Percentiles rank a stretch among this genome's conserved stretches.
phyloP scores from a whole-genome alignment of 176 grass and related monocot species.

The Aegilops speltoides region DNA sequence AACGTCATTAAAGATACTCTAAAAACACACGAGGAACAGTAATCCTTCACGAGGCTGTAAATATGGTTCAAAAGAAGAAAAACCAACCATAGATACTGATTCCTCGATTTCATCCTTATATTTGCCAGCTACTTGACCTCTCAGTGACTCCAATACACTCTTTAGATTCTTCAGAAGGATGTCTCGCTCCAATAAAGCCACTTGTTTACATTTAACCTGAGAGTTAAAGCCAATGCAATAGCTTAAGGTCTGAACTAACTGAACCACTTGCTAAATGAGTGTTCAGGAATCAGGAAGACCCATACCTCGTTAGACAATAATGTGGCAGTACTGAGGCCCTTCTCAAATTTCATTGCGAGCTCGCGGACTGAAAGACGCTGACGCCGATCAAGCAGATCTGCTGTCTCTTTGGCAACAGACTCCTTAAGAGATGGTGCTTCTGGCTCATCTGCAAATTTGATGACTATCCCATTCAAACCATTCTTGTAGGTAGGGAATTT shows the following conservation, averaged over 20 bases:
- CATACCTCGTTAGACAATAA: constrained; percentile 76
- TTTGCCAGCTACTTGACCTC: constrained; percentile 52
- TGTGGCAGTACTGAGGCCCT: constrained; percentile 70
- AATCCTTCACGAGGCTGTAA: not conserved
- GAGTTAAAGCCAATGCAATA: constrained; percentile 14
- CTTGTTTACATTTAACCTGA: constrained; percentile 73
- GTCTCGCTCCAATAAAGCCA: constrained; percentile 62
- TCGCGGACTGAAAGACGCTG: constrained; percentile 77
- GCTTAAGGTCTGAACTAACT: not conserved
- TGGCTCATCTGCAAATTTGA: constrained; percentile 44
- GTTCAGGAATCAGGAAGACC: not conserved
- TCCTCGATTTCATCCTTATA: constrained; percentile 71
- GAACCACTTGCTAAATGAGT: not conserved
- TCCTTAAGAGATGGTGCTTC: constrained; percentile 55
- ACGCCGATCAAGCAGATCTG: constrained; percentile 45
- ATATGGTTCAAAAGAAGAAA: constrained; percentile 28
- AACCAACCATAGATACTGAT: constrained; percentile 73
- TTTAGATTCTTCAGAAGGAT: constrained; percentile 79
- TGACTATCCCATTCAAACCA: constrained; percentile 50
- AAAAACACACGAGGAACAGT: not conserved
- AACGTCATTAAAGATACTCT: constrained; percentile 1
- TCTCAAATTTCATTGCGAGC: constrained; percentile 80
- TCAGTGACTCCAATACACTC: constrained; percentile 59
- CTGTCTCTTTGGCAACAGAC: constrained; percentile 61
- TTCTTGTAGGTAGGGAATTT: constrained; percentile 69